These are phyloP conservation scores for Carex pumila DNA, from an alignment of 176 grass and related monocot species.

Conservation along the genomic window DNA sequence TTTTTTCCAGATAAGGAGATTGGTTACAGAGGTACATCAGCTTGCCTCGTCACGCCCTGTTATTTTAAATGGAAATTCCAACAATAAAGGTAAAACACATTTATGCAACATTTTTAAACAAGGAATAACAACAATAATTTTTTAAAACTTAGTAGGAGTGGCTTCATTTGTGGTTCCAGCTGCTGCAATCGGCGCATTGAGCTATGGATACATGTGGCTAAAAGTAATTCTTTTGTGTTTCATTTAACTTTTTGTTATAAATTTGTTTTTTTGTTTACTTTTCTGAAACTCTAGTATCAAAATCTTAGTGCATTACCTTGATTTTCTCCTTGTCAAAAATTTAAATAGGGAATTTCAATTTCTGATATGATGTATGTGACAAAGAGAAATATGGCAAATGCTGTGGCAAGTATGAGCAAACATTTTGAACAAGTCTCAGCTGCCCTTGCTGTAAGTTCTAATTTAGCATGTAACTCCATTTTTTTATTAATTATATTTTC, in stretches of 20 bases:
- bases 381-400: constrained; percentile 77
- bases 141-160: constrained; percentile 28
- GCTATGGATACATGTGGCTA: constrained; percentile 96
- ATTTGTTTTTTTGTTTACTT: neutral
- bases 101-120: neutral
- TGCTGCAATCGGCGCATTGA: constrained; percentile 64
- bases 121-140: neutral
- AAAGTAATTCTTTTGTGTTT: constrained; percentile 49
- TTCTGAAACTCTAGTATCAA: neutral
- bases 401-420: constrained; percentile 79
- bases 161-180: constrained; percentile 70
- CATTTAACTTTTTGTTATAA: neutral
- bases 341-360: constrained; percentile 63
- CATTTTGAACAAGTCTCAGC: constrained; percentile 77
- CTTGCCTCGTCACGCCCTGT: constrained; percentile 34
- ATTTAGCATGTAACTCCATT: neutral
- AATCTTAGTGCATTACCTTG: neutral
- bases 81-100: constrained; percentile 50
- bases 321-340: neutral
- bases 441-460: constrained; percentile 67
- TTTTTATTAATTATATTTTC: neutral
- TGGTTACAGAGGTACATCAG: constrained; percentile 51
- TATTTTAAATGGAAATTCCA: constrained; percentile 58
- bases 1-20: constrained; percentile 41
- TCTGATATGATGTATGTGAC: constrained; percentile 94